Evolutionary conservation across 2,329 filamentous ascomycete genomes (phyloP).

Genomic region (Pseudocercospora eumusae): DNA sequence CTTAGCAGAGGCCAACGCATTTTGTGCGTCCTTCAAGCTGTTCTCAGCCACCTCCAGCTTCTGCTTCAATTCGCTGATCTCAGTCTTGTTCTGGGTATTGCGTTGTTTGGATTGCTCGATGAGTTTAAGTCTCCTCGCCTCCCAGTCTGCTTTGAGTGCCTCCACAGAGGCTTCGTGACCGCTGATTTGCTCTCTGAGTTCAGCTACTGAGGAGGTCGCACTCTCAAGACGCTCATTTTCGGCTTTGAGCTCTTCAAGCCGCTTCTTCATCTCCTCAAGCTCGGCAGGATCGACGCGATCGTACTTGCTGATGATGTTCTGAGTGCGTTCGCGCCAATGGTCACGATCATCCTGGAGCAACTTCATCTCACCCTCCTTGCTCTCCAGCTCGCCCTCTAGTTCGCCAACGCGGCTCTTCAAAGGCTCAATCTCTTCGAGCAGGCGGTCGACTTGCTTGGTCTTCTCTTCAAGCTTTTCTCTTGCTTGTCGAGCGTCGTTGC

Average conservation of each 20-base stretch:
- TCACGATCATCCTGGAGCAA: conserved; percentile 89
- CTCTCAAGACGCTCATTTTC: conserved; percentile 59
- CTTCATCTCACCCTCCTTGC: conserved; percentile 83
- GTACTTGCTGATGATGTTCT: conserved; percentile 94
- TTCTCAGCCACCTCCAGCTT: conserved; percentile 54
- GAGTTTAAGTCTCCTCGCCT: conserved; percentile 22
- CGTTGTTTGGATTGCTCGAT: conserved; percentile 49
- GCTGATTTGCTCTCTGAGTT: conserved; percentile 54
- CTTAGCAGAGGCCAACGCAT: conserved; percentile 21
- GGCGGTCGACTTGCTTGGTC: conserved; percentile 70
- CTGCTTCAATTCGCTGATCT: conserved; percentile 61
- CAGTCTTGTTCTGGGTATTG: conserved; percentile 63
- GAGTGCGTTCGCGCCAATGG: conserved; percentile 91
- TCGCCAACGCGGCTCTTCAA: conserved; percentile 78
- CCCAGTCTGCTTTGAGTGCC: conserved; percentile 36
- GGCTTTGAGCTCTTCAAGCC: conserved; percentile 58
- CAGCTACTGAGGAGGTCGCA: conserved; percentile 44
- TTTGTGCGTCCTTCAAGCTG: conserved; percentile 31
- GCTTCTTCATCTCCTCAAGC: conserved; percentile 82
- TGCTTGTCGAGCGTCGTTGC: conserved; percentile 79
- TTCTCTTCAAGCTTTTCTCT: conserved; percentile 76
- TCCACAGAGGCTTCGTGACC: conserved; percentile 49
- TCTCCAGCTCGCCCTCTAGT: conserved; percentile 76
- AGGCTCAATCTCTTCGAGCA: conserved; percentile 75
- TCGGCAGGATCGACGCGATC: conserved; percentile 93